Base-by-base conservation (phyloP, 2,329 filamentous ascomycete genomes). In the Diaporthe helianthi region DNA sequence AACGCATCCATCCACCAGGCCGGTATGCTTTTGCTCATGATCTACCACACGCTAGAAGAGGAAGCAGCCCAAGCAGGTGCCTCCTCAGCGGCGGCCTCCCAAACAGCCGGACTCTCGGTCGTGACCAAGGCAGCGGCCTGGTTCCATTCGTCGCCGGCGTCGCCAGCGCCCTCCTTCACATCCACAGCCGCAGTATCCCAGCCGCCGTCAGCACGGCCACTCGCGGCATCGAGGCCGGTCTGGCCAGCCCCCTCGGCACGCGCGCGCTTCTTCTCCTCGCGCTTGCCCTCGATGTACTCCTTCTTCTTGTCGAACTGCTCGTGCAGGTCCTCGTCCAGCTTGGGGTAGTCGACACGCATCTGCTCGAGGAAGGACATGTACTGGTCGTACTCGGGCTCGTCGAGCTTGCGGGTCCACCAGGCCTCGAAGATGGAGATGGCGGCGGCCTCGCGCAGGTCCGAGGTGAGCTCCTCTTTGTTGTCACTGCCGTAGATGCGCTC, bases 241-340 rank as follows among this genome's bases (percentile, higher is more conserved):
- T 44, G 19, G 22, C 52, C 44, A n/a, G 52, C 49, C 9, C 15
- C 53, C 52, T 51, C 65, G 52, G 52, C 44, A n/a, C 53, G 65
- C 12, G 46, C 38, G n/a, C 55, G 55, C 36, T 54, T 67, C 38
- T 46, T 46, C 70, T 69, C 67, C 15, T 53, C 49, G 44, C 55
- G 55, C 70, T 71, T 71, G 33, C 53, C 55, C 52, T 67, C 54
- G 51, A 71, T 67, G 67, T 52, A 69, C 1, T 64, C 54, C 51
- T 71, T 71, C 64, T 71, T 71, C 63, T 67, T 53, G 15, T 69
- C 36, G 36, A 71, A 71, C 41, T 69, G 64, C 55, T 65, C 47
- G 67, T 67, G 65, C 41, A 71, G 33, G 55, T 67, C 67, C 33
- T 67, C 51, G 55, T 71, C 67, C 13, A 71, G 67, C 58, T 69